Evolutionary conservation across 805 yeast species (phyloP), one percentile per base, ranked within the genome.

Genomic region (Yarrowia alimentaria): DNA sequence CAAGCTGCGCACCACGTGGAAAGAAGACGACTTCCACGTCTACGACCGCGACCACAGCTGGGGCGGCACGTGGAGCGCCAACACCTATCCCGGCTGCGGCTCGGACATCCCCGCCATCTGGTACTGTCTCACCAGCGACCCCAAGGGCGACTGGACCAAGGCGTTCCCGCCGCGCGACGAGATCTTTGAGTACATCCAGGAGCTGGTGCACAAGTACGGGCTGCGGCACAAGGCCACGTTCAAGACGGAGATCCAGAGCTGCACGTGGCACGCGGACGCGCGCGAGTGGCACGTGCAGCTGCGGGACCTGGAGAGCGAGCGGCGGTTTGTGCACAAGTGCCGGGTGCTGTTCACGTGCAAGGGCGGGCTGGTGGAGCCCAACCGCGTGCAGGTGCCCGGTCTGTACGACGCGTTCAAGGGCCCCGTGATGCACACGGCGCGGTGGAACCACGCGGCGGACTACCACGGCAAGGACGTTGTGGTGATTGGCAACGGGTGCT

Each of bases 31-130:
- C 30, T 55, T 43, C 11, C 50, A 38, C 14, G 33, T 56, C 14
- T 56, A 43, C 19, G 57, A 55, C 8, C 45, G 51, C 7, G 43
- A 57, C 14, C 28, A 21, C 10, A 50, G 40, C 14, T 33, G 58
- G 43, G 60, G 60, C 2, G 60, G 60, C 9, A 57, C 60, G 14
- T 57, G 60, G 60, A 51, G 35, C 11, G 53, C 54, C 18, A 57
- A 57, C 40, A 43, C 56, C 10, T 57, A 57, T 20, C 60, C 60
- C 3, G 58, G 58, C 7, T 56, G 58, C 19, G 56, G 57, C 7
- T 37, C 47, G 4, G 58, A 56, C 38, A 54, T 56, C 17, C 58
- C 58, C 12, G 58, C 58, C n/a, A 49, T 52, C 18, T 52, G 53
- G 51, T 56, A 56, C 37, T 55, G 58, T 6, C 47, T 56, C 9